Evolutionary conservation across 805 yeast species (phyloP), one percentile per base, ranked within the genome.

Genomic region (Pichia occidentalis): DNA sequence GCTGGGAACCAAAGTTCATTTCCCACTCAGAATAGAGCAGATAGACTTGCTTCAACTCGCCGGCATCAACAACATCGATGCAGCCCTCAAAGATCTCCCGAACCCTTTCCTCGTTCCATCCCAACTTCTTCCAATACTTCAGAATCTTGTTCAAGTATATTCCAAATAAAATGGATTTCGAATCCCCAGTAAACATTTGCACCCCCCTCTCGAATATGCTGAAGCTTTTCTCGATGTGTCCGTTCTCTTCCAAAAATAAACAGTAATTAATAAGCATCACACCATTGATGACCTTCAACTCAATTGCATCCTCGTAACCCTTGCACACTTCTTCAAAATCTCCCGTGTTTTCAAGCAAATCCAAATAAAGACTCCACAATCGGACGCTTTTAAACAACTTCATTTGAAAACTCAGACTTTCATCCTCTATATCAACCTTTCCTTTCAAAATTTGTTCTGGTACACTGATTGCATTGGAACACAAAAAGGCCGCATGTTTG

Each of bases 1-100:
- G 52, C 5, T 66, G 50, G 3, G 74, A 63, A 0, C 87, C 87
- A 30, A 60, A 54, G 1, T 57, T 61, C 44, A 70, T 71, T 51
- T 87, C 95, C 50, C 74, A 75, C 24, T 75, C 60, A 2, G 80
- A 73, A 52, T 81, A 85, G 25, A 73, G 49, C 2, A 77, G 39
- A 45, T 65, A 70, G 1, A 85, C 60, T 0, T 74, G 55, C 40
- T 71, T 70, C 32, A 70, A 63, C 45, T 84, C 67, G 1, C 55
- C 63, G 21, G 29, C 35, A 23, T 28, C 23, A 23, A 29, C 37
- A 23, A 20, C n/a, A 4, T 61, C 64, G 4, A 84, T 48, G 5
- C 86, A 71, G 30, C 76, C 75, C 33, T 85, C 95, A 60, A 84
- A 87, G 12, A 82, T 51, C 40, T 84, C 95, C 25, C 95, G 63